Evolutionary conservation across 176 grass and related monocot genomes (phyloP).

Genomic region (Poa annua): DNA sequence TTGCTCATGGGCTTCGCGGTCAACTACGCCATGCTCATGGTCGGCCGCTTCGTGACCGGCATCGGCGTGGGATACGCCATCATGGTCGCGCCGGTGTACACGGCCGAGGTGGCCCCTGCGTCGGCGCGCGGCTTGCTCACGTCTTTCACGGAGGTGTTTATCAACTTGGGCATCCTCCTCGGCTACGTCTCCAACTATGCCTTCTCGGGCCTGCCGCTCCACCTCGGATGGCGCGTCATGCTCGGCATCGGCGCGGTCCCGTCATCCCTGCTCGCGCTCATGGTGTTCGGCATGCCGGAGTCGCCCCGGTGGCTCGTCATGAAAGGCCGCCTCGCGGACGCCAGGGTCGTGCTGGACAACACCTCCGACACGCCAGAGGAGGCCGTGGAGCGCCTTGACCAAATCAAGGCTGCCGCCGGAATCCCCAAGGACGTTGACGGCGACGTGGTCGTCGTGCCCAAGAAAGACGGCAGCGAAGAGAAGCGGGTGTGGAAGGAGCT

Average conservation of each 20-base stretch:
- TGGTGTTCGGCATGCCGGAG: constrained; percentile 81
- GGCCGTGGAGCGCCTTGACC: constrained; percentile 54
- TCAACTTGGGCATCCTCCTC: constrained; percentile 81
- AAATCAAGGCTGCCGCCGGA: constrained; percentile 70
- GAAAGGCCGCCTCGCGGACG: constrained; percentile 64
- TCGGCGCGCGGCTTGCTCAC: constrained; percentile 72
- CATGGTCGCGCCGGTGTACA: constrained; percentile 69
- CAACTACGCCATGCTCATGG: constrained; percentile 61
- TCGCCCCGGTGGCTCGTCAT: constrained; percentile 85
- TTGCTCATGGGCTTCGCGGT: constrained; percentile 61
- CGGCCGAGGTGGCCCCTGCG: constrained; percentile 57
- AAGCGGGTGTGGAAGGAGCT: constrained; percentile 76
- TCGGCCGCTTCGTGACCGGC: constrained; percentile 58
- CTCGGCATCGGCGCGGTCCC: constrained; percentile 67
- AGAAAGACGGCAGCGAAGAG: constrained; percentile 29
- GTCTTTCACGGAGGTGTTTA: constrained; percentile 86
- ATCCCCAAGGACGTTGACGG: constrained; percentile 53
- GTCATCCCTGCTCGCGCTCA: constrained; percentile 55
- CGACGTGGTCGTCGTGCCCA: constrained; percentile 56
- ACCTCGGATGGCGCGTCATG: constrained; percentile 71
- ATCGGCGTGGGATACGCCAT: constrained; percentile 62
- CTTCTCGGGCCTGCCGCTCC: constrained; percentile 42
- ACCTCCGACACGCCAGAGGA: constrained; percentile 68
- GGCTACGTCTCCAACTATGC: constrained; percentile 82
- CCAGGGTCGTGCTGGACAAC: constrained; percentile 56